phyloP scores from a whole-genome alignment of 495 filamentous ascomycete genomes.

The Aspergillus ostianus region DNA sequence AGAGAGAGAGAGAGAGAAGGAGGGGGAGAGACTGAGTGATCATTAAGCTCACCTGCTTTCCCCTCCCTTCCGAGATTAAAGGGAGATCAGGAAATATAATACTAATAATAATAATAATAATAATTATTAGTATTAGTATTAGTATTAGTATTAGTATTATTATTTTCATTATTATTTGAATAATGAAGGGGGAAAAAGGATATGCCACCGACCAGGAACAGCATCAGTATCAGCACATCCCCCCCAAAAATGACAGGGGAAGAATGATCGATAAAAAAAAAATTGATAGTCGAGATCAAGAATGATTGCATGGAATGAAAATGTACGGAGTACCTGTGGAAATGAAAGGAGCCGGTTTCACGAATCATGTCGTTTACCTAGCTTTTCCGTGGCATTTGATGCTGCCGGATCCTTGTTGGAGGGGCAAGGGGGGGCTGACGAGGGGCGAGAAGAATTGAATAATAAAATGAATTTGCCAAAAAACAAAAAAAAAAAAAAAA shows the following conservation, averaged over 20 bases:
- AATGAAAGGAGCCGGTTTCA: slow-evolving; percentile 24
- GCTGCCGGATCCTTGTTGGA: slow-evolving; percentile 22
- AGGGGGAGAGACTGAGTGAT: not conserved
- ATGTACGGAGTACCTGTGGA: slow-evolving; percentile 15
- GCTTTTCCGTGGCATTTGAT: slow-evolving; percentile 24
- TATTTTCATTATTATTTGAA: too few species aligned
- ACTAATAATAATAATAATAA: slow-evolving; percentile 7
- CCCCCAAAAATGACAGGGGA: not conserved
- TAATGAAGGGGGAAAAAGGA: too few species aligned
- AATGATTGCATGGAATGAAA: slow-evolving; percentile 17
- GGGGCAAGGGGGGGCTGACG: slow-evolving; percentile 26
- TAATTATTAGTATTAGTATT: too few species aligned
- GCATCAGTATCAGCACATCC: not conserved
- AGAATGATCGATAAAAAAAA: slow-evolving; percentile 3
- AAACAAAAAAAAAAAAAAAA: slow-evolving; percentile 7
- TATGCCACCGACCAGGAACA: not conserved
- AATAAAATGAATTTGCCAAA: slow-evolving; percentile 4
- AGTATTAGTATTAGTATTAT: too few species aligned
- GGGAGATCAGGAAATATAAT: not conserved
- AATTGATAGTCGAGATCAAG: slow-evolving; percentile 8
- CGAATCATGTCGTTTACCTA: slow-evolving; percentile 19
- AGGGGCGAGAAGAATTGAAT: slow-evolving; percentile 13
- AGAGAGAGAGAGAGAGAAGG: slow-evolving; percentile 3
- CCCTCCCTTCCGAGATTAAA: slow-evolving; percentile 6
- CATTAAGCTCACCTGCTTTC: not conserved